Evolutionary conservation across 805 yeast species (phyloP), one percentile per base, ranked within the genome.

Genomic region (Priceomyces melissophilus): DNA sequence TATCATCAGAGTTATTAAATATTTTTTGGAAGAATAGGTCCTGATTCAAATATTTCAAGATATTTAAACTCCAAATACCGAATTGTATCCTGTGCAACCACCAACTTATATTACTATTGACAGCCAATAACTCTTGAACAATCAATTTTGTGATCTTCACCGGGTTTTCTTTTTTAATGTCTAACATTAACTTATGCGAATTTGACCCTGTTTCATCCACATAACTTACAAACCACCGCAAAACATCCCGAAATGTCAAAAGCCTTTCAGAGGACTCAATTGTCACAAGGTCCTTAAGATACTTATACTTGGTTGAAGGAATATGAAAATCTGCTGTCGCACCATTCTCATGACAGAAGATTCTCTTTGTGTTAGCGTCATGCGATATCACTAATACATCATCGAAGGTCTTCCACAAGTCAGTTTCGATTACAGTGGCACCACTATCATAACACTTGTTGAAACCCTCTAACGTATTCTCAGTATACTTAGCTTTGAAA

Each of bases 361-460:
- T 54, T 12, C 75, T 49, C 29, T 65, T 63, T 27, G 75, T 69
- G 41, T 46, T 57, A 7, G 49, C 57, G 45, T 69, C 75, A 47
- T 69, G 75, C 3, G 69, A 64, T 3, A 69, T 61, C 11, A 69
- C 65, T 41, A 68, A 45, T 16, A 63, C 66, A 10, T 60, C 50
- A 49, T 69, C 75, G 17, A 49, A 46, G 15, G 71, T 55, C 30
- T 66, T 46, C 68, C 72, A 67, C 35, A 67, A 53, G 47, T 69
- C 75, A n/a, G 75, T 69, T 41, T 69, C 75, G 32, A 69, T 54
- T 6, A 53, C 48, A 16, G 64, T 58, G 29, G 72, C 74, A 5
- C 73, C 74, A 13, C 63, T 36, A 11, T 55, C 56, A 43, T 44
- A 67, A 43, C 74, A 67, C 36, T 62, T 55, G 13, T 50, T 48